phyloP scores from a whole-genome alignment of 805 yeast genomes.

The Candida chauliodis region DNA sequence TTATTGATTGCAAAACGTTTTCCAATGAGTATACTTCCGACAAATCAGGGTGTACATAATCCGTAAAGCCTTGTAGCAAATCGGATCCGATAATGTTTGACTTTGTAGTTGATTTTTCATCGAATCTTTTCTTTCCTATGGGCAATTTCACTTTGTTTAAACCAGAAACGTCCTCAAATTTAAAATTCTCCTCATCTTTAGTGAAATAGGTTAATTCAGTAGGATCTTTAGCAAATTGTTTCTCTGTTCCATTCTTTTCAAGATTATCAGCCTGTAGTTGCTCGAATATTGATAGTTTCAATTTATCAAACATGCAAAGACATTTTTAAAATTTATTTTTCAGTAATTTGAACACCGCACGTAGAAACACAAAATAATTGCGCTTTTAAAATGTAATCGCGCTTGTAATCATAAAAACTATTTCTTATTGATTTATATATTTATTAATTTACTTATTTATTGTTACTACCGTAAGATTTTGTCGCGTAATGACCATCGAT shows the following conservation, averaged over 20 bases:
- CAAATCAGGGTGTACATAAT: conserved; percentile 10
- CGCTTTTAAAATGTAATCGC: too few species aligned
- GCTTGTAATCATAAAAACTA: too few species aligned
- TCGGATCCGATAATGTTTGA: conserved; percentile 16
- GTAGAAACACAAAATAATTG: too few species aligned
- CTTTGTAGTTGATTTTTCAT: background rate
- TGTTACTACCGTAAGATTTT: too few species aligned
- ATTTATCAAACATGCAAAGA: conserved; percentile 9
- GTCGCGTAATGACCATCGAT: conserved; percentile 69
- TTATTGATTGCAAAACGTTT: conserved; percentile 13
- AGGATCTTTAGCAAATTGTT: background rate
- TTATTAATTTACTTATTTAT: too few species aligned
- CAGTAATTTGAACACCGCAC: too few species aligned
- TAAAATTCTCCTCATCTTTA: conserved; percentile 51
- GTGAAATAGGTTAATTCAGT: conserved; percentile 40
- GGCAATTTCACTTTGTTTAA: conserved; percentile 8
- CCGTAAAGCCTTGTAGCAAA: conserved; percentile 16
- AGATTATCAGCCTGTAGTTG: background rate
- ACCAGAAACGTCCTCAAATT: conserved; percentile 11
- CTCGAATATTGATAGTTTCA: conserved; percentile 7
- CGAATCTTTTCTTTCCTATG: conserved; percentile 4
- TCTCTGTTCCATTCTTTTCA: background rate
- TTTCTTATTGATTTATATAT: too few species aligned
- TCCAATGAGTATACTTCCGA: conserved; percentile 15
- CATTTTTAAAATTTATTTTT: conserved; percentile 14